Evolutionary conservation across 169 alveolate species (phyloP).

Genomic region (Cryptosporidium bovis): DNA sequence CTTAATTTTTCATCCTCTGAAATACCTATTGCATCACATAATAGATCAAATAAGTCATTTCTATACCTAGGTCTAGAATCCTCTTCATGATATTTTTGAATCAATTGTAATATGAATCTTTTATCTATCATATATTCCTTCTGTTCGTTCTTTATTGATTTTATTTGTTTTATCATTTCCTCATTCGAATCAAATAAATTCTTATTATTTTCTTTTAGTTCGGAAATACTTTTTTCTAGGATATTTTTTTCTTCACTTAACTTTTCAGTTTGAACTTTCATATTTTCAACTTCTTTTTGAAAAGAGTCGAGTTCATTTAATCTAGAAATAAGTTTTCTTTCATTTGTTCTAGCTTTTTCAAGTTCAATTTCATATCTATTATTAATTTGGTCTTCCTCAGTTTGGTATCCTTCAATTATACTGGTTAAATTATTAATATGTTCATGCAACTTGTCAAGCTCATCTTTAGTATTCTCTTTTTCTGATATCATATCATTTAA

Average conservation of each 20-base stretch:
- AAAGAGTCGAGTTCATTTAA: slow-evolving; percentile 19
- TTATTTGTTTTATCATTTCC: slow-evolving; percentile 22
- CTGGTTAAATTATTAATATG: slow-evolving; percentile 54
- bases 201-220: slow-evolving; percentile 41
- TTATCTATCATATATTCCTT: slow-evolving; percentile 43
- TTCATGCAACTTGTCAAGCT: slow-evolving; percentile 24
- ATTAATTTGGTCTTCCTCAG: slow-evolving; percentile 69
- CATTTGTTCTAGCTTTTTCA: slow-evolving; percentile 51
- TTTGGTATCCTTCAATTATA: slow-evolving; percentile 64
- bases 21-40: slow-evolving; percentile 66
- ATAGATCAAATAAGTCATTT: slow-evolving; percentile 42
- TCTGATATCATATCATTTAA: slow-evolving; percentile 33
- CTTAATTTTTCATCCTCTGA: slow-evolving; percentile 22
- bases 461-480: slow-evolving; percentile 19
- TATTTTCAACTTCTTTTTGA: slow-evolving; percentile 21
- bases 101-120: slow-evolving; percentile 32
- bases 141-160: slow-evolving; percentile 22
- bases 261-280: slow-evolving; percentile 1
- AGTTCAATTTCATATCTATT: slow-evolving; percentile 67
- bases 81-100: slow-evolving; percentile 65
- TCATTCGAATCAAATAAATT: slow-evolving; percentile 39
- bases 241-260: slow-evolving; percentile 1
- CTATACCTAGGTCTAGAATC: slow-evolving; percentile 47
- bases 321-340: background rate
- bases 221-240: slow-evolving; percentile 4